Evolutionary conservation across 768 basidiomycete genomes (phyloP).

Genomic region (Imleria badia): DNA sequence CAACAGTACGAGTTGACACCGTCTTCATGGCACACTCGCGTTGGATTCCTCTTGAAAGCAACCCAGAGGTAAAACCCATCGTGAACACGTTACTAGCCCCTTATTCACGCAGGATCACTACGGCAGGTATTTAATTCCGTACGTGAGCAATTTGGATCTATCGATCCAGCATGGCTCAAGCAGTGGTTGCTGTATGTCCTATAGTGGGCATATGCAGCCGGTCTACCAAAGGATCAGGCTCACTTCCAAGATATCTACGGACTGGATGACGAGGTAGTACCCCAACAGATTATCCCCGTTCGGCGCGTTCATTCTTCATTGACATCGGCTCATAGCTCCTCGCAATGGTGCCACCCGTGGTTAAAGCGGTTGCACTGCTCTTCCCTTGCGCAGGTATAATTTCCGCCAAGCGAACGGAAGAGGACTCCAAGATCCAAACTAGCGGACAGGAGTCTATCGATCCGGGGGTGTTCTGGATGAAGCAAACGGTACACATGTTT

Average conservation of each 20-base stretch:
- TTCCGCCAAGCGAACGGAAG: conserved; percentile 50
- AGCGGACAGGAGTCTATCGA: conserved; percentile 52
- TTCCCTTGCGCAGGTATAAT: conserved; percentile 68
- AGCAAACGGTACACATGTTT: conserved; percentile 68
- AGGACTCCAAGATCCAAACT: conserved; percentile 55
- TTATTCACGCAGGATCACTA: not conserved
- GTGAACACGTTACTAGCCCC: not conserved
- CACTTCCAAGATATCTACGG: conserved; percentile 74
- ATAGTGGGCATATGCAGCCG: conserved; percentile 72
- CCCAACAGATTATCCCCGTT: conserved; percentile 1
- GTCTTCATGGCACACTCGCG: conserved; percentile 29
- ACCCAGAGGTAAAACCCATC: conserved; percentile 47
- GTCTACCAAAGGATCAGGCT: conserved; percentile 48
- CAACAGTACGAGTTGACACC: not conserved
- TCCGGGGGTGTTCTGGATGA: conserved; percentile 78
- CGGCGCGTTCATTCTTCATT: not conserved
- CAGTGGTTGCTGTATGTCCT: not conserved
- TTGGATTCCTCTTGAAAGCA: conserved; percentile 84
- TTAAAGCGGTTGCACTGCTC: conserved; percentile 81
- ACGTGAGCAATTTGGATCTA: conserved; percentile 3
- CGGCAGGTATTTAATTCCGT: conserved; percentile 33
- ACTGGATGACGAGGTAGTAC: conserved; percentile 58
- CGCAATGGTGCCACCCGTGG: conserved; percentile 64
- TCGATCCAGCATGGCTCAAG: not conserved
- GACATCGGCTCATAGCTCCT: conserved; percentile 51